A percentile compares a stretch with the other conserved stretches of the same genome.
phyloP scores from a whole-genome alignment of 768 basidiomycete genomes.

The Rickenella mellea region DNA sequence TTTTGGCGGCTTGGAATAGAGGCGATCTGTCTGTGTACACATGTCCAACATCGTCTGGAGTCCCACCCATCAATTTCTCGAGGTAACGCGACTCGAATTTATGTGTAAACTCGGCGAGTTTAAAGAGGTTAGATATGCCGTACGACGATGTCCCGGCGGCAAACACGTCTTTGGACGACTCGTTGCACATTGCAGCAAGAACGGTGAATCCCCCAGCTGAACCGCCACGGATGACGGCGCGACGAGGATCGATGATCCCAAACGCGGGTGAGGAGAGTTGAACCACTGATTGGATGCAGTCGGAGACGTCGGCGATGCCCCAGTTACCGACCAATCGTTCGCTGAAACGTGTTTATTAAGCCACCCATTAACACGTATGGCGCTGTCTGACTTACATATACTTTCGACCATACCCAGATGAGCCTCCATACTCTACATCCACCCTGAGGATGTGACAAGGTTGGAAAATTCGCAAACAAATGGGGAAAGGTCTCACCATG shows the following conservation, averaged over 20 bases:
- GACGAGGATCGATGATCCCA: slow-evolving; percentile 56
- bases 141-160: slow-evolving; percentile 57
- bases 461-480: slow-evolving; percentile 2
- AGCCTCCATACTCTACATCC: slow-evolving; percentile 73
- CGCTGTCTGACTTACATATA: slow-evolving; percentile 35
- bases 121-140: slow-evolving; percentile 57
- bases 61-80: slow-evolving; percentile 56
- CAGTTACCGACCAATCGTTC: slow-evolving; percentile 54
- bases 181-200: slow-evolving; percentile 35
- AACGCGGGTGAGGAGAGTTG: slow-evolving; percentile 31
- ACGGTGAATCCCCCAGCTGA: slow-evolving; percentile 70
- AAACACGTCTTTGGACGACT: slow-evolving; percentile 36
- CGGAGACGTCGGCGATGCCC: slow-evolving; percentile 68
- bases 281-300: slow-evolving; percentile 49
- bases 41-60: slow-evolving; percentile 39
- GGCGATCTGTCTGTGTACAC: slow-evolving; percentile 56
- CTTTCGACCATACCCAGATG: slow-evolving; percentile 59
- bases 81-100: slow-evolving; percentile 60
- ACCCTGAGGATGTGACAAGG: slow-evolving; percentile 31
- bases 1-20: slow-evolving; percentile 49
- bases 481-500: slow-evolving; percentile 30
- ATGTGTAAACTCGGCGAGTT: slow-evolving; percentile 55
- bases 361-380: background rate
- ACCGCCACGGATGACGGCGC: slow-evolving; percentile 60
- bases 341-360: slow-evolving; percentile 10